Percentiles rank a stretch among this genome's conserved stretches.
Evolutionary conservation across 371 early-diverging fungal genomes (phyloP).

Genomic region (Basidiobolus meristosporus): DNA sequence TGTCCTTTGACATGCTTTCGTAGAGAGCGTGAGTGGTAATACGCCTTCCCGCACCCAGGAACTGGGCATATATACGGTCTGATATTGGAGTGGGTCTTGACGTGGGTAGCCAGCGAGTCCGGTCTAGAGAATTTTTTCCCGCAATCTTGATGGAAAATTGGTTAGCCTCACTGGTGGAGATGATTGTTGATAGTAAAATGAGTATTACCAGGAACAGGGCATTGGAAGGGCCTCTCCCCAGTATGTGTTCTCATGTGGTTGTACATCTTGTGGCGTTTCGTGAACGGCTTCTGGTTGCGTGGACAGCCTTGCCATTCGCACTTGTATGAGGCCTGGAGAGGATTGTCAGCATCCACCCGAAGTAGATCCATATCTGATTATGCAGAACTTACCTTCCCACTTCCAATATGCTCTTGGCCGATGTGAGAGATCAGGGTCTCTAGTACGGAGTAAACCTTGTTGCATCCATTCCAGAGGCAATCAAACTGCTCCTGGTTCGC

Average conservation of each 20-base stretch:
- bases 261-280: conserved; percentile 77
- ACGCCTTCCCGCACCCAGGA: conserved; percentile 42
- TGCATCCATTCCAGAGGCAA: conserved; percentile 39
- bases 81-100: conserved; percentile 63
- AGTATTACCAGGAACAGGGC: conserved; percentile 10
- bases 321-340: conserved; percentile 35
- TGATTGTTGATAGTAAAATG: neutral
- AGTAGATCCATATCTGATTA: no score
- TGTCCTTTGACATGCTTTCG: conserved; percentile 54
- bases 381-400: conserved; percentile 29
- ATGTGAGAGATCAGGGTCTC: conserved; percentile 32
- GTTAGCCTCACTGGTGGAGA: neutral
- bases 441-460: conserved; percentile 15
- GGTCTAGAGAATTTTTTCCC: conserved; percentile 70
- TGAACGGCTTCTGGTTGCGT: conserved; percentile 55
- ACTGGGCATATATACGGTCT: conserved; percentile 41
- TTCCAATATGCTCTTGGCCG: conserved; percentile 36
- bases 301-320: conserved; percentile 72
- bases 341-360: neutral
- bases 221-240: conserved; percentile 52
- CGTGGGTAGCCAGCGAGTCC: conserved; percentile 75
- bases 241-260: conserved; percentile 81
- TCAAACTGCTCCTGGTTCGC: no score
- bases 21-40: conserved; percentile 60
- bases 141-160: conserved; percentile 14